Conservation (phyloP, 805 yeast genomes). For the Saccharomycopsis fodiens region DNA sequence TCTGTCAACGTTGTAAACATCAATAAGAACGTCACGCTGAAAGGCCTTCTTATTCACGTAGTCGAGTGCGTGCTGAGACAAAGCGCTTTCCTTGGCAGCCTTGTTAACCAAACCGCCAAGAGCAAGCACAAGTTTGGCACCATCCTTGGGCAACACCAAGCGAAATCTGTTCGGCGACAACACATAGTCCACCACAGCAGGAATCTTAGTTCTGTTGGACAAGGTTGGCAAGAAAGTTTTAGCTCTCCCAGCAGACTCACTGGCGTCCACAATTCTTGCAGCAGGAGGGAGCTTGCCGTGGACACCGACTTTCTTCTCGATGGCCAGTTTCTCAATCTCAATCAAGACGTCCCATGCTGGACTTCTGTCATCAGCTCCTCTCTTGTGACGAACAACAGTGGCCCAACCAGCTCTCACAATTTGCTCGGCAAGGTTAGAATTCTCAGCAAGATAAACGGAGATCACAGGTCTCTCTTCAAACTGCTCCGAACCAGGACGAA, state of each 20-base stretch:
- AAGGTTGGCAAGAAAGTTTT: conserved; percentile 66
- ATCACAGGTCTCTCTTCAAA: conserved; percentile 63
- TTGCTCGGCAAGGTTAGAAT: conserved; percentile 50
- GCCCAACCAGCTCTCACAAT: conserved; percentile 65
- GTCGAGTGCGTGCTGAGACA: conserved; percentile 43
- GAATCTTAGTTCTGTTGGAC: conserved; percentile 53
- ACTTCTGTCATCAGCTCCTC: conserved; percentile 63
- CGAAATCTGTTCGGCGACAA: conserved; percentile 61
- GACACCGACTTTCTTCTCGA: conserved; percentile 51
- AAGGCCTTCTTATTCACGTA: conserved; percentile 46
- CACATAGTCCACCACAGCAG: conserved; percentile 68
- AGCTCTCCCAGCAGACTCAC: conserved; percentile 66
- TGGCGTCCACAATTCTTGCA: conserved; percentile 68
- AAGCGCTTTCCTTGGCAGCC: conserved; percentile 29
- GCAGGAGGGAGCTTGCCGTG: conserved; percentile 49
- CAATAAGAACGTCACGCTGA: conserved; percentile 70
- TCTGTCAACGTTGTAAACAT: conserved; percentile 63
- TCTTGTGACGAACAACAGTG: conserved; percentile 69
- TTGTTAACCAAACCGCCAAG: conserved; percentile 60
- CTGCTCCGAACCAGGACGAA: conserved; percentile 51
- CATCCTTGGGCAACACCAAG: conserved; percentile 63
- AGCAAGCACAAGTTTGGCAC: conserved; percentile 58
- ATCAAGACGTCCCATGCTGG: conserved; percentile 70
- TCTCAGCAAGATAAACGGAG: conserved; percentile 43
- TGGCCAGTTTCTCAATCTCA: conserved; percentile 60